Percentiles rank a stretch among this genome's conserved stretches.
phyloP scores from a whole-genome alignment of 2,329 filamentous ascomycete species.

The Ceratocystis cubensis region DNA sequence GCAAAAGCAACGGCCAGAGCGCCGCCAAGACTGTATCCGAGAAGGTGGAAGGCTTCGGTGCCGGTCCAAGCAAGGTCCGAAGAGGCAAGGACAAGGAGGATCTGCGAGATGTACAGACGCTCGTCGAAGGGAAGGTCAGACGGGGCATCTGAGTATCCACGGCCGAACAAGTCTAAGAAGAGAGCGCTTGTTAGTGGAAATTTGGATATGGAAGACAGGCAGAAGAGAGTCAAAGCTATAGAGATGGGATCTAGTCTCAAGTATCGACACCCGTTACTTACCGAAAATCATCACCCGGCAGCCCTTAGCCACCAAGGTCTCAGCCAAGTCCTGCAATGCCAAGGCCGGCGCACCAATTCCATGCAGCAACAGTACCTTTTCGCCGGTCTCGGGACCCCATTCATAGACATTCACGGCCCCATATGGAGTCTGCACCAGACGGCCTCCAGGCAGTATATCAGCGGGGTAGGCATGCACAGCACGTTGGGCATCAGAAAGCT shows the following conservation, averaged over 20 bases:
- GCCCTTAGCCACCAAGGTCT: constrained; percentile 50
- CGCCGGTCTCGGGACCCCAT: constrained; percentile 60
- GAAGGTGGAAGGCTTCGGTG: constrained; percentile 49
- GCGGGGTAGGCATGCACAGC: constrained; percentile 50
- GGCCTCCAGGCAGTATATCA: constrained; percentile 53
- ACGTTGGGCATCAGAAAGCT: constrained; percentile 25
- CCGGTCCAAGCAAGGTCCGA: constrained; percentile 46
- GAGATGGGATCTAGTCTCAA: not conserved
- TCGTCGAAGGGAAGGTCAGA: constrained; percentile 46
- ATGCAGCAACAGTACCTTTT: constrained; percentile 63
- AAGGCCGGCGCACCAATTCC: constrained; percentile 71
- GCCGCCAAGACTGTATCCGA: constrained; percentile 73
- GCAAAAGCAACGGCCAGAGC: constrained; percentile 60
- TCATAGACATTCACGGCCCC: constrained; percentile 65
- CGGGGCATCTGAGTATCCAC: constrained; percentile 65
- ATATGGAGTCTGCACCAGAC: constrained; percentile 58
- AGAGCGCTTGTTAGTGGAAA: not conserved
- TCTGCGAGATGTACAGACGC: constrained; percentile 52
- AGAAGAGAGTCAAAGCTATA: not conserved
- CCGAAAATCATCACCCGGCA: constrained; percentile 70
- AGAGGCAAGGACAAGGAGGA: constrained; percentile 52
- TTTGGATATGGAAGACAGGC: not conserved
- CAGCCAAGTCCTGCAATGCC: constrained; percentile 52
- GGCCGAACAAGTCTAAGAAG: constrained; percentile 53
- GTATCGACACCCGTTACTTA: constrained; percentile 30